These are phyloP conservation scores for Coprinopsis marcescibilis DNA, from an alignment of 768 basidiomycete genomes.

Conservation along the genomic window DNA sequence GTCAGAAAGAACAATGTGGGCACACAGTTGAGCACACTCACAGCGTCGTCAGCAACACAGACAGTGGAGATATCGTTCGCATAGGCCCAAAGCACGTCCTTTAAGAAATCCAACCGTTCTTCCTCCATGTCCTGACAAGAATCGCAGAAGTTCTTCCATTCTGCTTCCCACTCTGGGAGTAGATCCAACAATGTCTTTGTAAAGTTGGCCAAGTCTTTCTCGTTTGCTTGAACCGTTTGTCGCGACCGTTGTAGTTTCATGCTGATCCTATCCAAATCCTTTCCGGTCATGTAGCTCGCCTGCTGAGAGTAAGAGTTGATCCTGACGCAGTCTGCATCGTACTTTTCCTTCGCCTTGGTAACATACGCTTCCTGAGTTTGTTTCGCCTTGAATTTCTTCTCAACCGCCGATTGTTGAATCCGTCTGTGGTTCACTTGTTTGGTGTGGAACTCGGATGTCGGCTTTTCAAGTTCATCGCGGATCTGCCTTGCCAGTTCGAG, in stretches of 20 bases:
- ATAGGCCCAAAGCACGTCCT: slow-evolving; percentile 91
- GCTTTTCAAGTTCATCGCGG: slow-evolving; percentile 63
- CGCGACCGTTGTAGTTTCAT: slow-evolving; percentile 78
- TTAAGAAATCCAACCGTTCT: slow-evolving; percentile 88
- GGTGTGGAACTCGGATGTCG: slow-evolving; percentile 50
- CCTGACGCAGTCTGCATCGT: slow-evolving; percentile 80
- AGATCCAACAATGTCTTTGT: slow-evolving; percentile 70
- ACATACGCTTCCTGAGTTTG: slow-evolving; percentile 83
- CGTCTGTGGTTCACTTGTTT: slow-evolving; percentile 69
- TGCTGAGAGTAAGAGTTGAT: slow-evolving; percentile 92
- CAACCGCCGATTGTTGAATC: slow-evolving; percentile 63
- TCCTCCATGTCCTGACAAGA: slow-evolving; percentile 96
- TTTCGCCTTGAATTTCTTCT: slow-evolving; percentile 85
- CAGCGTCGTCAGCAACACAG: slow-evolving; percentile 95
- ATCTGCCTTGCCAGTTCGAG: slow-evolving; percentile 67
- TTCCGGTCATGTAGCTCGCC: slow-evolving; percentile 75
- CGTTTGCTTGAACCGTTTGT: slow-evolving; percentile 85
- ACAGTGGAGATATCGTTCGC: slow-evolving; percentile 91
- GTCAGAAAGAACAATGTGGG: slow-evolving; percentile 5
- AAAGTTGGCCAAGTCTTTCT: slow-evolving; percentile 84
- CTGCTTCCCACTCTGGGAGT: slow-evolving; percentile 76
- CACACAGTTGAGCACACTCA: slow-evolving; percentile 23
- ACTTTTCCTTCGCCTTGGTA: slow-evolving; percentile 81
- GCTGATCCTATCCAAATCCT: slow-evolving; percentile 82
- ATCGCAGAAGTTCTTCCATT: slow-evolving; percentile 95